phyloP scores from a whole-genome alignment of 208 protist genomes.

The Leishmania amazonensis region DNA sequence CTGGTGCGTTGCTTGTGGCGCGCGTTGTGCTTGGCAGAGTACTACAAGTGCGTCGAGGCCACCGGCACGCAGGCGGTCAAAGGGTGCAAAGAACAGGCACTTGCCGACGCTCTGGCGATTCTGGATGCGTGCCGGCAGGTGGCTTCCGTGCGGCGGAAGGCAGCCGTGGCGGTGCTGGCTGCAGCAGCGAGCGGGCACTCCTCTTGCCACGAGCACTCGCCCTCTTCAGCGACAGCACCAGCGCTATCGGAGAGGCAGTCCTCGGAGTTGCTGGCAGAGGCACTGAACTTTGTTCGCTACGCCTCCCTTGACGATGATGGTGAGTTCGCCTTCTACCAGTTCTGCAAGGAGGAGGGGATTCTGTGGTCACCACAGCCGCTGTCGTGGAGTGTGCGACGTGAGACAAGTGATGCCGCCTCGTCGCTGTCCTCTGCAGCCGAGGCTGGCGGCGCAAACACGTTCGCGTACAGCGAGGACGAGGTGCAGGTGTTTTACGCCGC shows the following conservation, averaged over 20 bases:
- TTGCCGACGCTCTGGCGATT: constrained; percentile 41
- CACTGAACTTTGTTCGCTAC: constrained; percentile 40
- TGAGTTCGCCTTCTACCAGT: constrained; percentile 71
- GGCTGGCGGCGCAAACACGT: background rate
- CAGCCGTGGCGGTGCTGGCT: background rate
- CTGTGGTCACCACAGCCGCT: constrained; percentile 28
- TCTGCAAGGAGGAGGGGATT: constrained; percentile 44
- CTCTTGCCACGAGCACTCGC: background rate
- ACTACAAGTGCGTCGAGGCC: constrained; percentile 29
- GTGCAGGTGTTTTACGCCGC: constrained; percentile 60
- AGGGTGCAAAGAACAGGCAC: constrained; percentile 39
- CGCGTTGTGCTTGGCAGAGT: constrained; percentile 54
- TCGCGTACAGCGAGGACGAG: constrained; percentile 22
- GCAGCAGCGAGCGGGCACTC: background rate
- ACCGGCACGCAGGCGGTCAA: background rate
- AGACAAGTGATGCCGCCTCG: background rate
- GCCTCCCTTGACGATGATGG: constrained; percentile 67
- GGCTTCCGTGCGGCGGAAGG: background rate
- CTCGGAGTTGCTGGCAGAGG: constrained; percentile 2
- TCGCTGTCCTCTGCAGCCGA: background rate
- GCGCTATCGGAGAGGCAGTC: background rate
- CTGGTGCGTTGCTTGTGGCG: constrained; percentile 74
- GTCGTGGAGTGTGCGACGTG: background rate
- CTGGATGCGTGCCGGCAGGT: constrained; percentile 23
- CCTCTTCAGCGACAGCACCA: background rate